These are phyloP conservation scores for Dipodascus geniculatus DNA, from an alignment of 805 yeast genomes.

Conservation along the genomic window DNA sequence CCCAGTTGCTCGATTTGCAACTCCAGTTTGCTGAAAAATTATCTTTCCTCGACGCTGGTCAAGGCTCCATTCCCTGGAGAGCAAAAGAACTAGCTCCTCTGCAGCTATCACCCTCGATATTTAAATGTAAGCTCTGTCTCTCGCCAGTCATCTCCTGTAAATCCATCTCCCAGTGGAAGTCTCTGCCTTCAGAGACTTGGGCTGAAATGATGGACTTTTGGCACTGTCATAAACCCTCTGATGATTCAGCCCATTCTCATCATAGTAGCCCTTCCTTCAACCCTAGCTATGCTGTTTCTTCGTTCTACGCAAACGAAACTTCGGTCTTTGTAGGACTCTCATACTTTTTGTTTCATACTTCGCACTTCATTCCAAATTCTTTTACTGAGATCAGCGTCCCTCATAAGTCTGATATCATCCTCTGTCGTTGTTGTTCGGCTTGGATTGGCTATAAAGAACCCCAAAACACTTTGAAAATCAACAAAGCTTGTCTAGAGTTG, in stretches of 20 bases:
- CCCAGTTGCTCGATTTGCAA: constrained; percentile 2
- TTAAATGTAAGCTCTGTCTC: constrained; percentile 8
- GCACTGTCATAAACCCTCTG: constrained; percentile 68
- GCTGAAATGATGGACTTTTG: constrained; percentile 92
- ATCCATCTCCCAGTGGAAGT: constrained; percentile 23
- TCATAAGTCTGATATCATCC: not conserved
- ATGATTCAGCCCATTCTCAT: constrained; percentile 5
- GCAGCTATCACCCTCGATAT: constrained; percentile 1
- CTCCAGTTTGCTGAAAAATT: not conserved
- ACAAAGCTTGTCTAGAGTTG: constrained; percentile 39
- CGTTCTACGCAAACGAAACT: constrained; percentile 30
- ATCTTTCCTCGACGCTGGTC: not conserved
- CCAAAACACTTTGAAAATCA: constrained; percentile 23
- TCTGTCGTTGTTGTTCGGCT: constrained; percentile 9
- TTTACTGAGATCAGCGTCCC: constrained; percentile 9
- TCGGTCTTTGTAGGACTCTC: constrained; percentile 43
- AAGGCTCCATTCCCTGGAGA: constrained; percentile 1
- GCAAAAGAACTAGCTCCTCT: not conserved
- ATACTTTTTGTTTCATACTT: constrained; percentile 34
- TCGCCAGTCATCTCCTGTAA: not conserved
- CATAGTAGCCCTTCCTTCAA: constrained; percentile 3
- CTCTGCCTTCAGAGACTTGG: constrained; percentile 91
- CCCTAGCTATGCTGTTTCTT: constrained; percentile 18
- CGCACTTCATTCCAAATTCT: not conserved
- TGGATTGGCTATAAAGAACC: constrained; percentile 9